phyloP scores from a whole-genome alignment of 2,329 filamentous ascomycete genomes.

The Blastomyces gilchristii region DNA sequence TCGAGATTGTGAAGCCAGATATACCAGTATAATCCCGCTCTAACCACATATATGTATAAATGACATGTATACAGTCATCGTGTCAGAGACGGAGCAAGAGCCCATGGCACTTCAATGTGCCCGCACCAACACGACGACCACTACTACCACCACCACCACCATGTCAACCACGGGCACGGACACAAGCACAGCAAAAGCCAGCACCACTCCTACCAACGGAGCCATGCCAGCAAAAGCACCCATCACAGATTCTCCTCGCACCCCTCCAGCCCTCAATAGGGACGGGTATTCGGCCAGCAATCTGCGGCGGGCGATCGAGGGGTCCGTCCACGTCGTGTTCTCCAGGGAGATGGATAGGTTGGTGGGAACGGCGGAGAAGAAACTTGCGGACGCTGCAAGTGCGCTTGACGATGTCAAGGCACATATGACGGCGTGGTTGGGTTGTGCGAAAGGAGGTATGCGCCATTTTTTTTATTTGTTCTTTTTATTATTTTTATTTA shows the following conservation, averaged over 20 bases:
- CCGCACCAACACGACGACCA: background rate
- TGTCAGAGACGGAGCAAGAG: background rate
- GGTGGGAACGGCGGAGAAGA: conserved; percentile 48
- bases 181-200: background rate
- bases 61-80: background rate
- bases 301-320: conserved; percentile 18
- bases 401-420: conserved; percentile 17
- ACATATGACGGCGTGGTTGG: conserved; percentile 18
- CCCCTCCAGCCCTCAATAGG: background rate
- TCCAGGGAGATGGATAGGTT: conserved; percentile 48
- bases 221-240: background rate
- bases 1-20: background rate
- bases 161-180: background rate
- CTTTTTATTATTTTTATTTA: background rate
- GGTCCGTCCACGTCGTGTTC: conserved; percentile 41
- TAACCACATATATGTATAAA: background rate
- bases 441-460: background rate
- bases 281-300: conserved; percentile 10
- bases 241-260: background rate
- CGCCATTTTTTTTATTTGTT: background rate
- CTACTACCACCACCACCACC: too few relatives aligned
- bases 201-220: background rate
- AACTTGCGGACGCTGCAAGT: conserved; percentile 38
- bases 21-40: background rate
- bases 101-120: background rate